Evolutionary conservation across 1,284 basidiomycete species (phyloP), one percentile per base, ranked within the genome.

Genomic region (Cryptococcus hybrid): DNA sequence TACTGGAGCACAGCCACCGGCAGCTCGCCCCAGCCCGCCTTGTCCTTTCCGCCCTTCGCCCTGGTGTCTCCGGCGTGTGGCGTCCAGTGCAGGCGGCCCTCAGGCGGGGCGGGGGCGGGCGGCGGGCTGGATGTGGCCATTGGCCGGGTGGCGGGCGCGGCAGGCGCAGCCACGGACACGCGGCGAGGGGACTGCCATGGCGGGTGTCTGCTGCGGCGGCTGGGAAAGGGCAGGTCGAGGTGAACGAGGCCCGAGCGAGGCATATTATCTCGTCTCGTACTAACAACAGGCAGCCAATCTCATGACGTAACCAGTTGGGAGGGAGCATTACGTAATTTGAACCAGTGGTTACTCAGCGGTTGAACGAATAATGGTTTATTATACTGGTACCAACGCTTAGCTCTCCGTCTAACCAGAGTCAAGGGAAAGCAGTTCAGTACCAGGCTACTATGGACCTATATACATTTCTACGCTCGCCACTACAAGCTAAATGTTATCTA

Each of bases 1-100:
- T 48, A 65, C 64, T 62, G 56, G 11, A 61, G 42, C 15, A 65
- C 39, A 30, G 56, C 39, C 35, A 53, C 42, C 35, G 61, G 61
- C 24, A 65, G 45, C 18, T 50, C 54, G 15, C 50, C 55, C 61
- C 61, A 65, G 4, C 64, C 64, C 24, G 12, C 24, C 47, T 60
- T 61, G 40, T 55, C 53, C 50, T 61, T 64, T 12, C 47, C 49
- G 7, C 35, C 51, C 38, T 59, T 61, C 13, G 42, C 37, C 38
- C 56, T 35, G 0, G 42, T 40, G 39, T 39, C n/a, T n/a, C 45
- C 56, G 38, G 13, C 34, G 34, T 30, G 38, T n/a, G 42, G 50
- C 5, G 13, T 51, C 50, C 50, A 51, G 13, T 42, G 12, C 36
- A 42, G 50, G 8, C 36, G 38, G 2, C 13, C 40, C 37, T 39